These are phyloP conservation scores for Diaporthe vaccinii DNA, from an alignment of 2,329 filamentous ascomycete species.

Conservation along the genomic window DNA sequence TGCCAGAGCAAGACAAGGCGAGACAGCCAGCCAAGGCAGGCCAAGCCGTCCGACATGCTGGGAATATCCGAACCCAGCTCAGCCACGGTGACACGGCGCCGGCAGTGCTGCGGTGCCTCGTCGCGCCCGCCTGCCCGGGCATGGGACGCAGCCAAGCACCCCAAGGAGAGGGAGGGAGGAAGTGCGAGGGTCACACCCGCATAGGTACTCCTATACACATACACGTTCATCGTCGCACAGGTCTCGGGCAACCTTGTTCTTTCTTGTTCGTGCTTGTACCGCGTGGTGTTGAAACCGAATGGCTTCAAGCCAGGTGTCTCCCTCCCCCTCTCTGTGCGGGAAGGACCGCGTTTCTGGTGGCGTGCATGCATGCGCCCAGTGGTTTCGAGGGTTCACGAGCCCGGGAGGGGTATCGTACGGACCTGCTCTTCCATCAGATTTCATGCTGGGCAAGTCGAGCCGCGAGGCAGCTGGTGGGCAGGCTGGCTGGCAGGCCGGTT, in stretches of 20 bases:
- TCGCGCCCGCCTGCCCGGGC: background rate
- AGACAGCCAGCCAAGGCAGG: background rate
- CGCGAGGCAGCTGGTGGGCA: background rate
- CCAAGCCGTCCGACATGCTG: background rate
- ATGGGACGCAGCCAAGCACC: background rate
- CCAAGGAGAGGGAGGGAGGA: background rate
- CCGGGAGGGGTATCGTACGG: no score
- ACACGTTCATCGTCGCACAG: background rate
- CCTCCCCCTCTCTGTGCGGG: background rate
- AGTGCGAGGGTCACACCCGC: background rate
- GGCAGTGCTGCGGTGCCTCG: conserved; percentile 1
- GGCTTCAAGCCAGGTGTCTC: background rate
- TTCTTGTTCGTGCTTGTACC: background rate
- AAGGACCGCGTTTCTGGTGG: background rate
- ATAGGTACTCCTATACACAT: background rate
- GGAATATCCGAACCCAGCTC: background rate
- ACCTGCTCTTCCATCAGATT: background rate
- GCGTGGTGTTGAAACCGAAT: background rate
- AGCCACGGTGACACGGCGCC: background rate
- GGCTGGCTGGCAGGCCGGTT: background rate
- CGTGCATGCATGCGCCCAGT: background rate
- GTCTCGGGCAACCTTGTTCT: background rate
- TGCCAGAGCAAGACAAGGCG: background rate
- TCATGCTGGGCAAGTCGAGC: background rate
- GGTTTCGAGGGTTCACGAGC: background rate